Base-by-base conservation (phyloP, 495 filamentous ascomycete species). In the Durotheca rogersii region DNA sequence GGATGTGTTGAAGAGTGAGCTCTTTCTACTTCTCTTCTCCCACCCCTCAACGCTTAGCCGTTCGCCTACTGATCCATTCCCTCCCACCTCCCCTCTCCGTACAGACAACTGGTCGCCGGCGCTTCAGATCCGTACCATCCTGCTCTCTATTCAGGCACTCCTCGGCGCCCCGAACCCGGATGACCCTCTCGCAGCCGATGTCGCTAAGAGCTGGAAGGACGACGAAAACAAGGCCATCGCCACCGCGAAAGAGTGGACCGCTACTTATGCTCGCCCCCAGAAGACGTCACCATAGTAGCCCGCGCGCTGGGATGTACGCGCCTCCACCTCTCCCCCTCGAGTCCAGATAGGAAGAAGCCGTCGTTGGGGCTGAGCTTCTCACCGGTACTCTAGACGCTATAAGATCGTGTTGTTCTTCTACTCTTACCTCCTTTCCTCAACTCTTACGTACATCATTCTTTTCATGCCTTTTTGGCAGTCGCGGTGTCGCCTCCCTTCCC, bases 91-190 rank as follows among this genome's bases (percentile, higher is more conserved):
- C 4, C 9, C 4, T 10, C n/a, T 41, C 20, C 11, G 11, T 40
- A 6, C 50, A 96, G 91, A 90, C 64, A 99, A 99, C 78, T 99
- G 93, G 93, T 97, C 93, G 15, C 93, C 93, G 6, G 93, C 93
- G 18, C 82, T 99, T 3, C 93, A 99, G 67, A 99, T 99, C 66
- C 86, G 93, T 23, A 99, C 93, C 0, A 97, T 99, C 52, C 80
- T 99, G 2, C 83, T 99, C 23, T 96, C 90, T 14, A 99, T 99
- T 65, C 93, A 99, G 71, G 93, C 93, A 11, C 77, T 99, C 27
- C 82, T 99, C 11, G 93, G 93, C 20, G 94, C 93, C 6, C 93
- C 93, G 9, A 99, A 99, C 68, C 93, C 93, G 1, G 94, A 98
- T 56, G 93, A 98, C 65, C 93, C 93, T 9, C 79, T 98, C 31